These are phyloP conservation scores for Geranium rotundifolium DNA, from an alignment of 345 rosid species.

Conservation along the genomic window DNA sequence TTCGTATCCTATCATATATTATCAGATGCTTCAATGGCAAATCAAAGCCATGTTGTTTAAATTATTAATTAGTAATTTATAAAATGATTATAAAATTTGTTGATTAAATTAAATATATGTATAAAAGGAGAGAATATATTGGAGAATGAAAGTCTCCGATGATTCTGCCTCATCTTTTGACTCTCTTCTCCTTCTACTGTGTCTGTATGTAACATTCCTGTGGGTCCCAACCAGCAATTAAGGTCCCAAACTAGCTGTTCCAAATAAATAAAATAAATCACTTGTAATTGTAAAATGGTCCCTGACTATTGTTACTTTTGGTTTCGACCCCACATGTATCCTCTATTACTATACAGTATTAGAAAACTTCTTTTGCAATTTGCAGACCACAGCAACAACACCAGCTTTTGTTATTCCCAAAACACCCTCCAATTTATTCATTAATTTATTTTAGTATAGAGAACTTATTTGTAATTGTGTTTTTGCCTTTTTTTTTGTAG, in stretches of 20 bases:
- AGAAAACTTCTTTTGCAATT: too few species aligned
- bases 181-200: constrained; percentile 19
- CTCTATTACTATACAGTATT: neutral
- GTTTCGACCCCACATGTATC: constrained; percentile 13
- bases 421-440: neutral
- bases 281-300: neutral
- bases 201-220: constrained; percentile 8
- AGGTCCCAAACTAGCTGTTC: constrained; percentile 10
- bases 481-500: neutral
- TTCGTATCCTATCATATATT: too few species aligned
- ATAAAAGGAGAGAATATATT: constrained; percentile 27
- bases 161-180: constrained; percentile 40
- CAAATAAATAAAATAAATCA: too few species aligned
- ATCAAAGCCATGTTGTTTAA: too few species aligned
- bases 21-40: too few species aligned
- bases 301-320: constrained; percentile 9
- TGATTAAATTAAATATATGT: too few species aligned
- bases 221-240: constrained; percentile 11
- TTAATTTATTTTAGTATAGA: constrained; percentile 9
- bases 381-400: constrained; percentile 3
- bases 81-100: too few species aligned
- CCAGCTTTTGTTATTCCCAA: constrained; percentile 18
- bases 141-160: constrained; percentile 74
- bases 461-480: constrained; percentile 8
- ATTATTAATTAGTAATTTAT: too few species aligned